Conservation (phyloP, 108 stramenopile genomes). For the Skeletonema grethae region DNA sequence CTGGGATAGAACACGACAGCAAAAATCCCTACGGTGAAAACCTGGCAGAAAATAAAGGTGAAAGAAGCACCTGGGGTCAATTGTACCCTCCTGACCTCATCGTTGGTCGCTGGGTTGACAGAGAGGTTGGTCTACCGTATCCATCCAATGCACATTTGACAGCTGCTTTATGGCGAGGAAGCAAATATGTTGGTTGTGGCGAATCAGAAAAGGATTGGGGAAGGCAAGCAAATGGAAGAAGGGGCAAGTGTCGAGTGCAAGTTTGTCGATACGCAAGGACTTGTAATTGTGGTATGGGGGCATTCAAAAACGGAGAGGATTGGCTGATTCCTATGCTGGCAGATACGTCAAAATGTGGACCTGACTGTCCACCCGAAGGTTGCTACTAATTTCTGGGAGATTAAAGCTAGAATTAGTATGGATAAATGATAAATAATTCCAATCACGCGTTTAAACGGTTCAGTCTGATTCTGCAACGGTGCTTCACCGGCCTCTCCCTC, state of each 20-base stretch:
- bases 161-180: slow-evolving; percentile 20
- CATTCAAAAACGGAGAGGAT: neutral
- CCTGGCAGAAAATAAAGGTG: slow-evolving; percentile 13
- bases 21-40: slow-evolving; percentile 7
- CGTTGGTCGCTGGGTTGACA: slow-evolving; percentile 10
- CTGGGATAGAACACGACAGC: neutral
- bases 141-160: slow-evolving; percentile 14
- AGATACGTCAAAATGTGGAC: slow-evolving; percentile 1
- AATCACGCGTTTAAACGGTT: too few species aligned
- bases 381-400: slow-evolving; percentile 3
- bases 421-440: too few species aligned
- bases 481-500: too few species aligned
- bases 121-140: neutral
- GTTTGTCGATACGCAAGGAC: slow-evolving; percentile 5
- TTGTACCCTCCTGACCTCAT: slow-evolving; percentile 6
- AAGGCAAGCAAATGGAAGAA: neutral
- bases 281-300: neutral
- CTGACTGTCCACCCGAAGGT: neutral
- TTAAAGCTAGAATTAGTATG: too few species aligned
- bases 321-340: slow-evolving; percentile 4
- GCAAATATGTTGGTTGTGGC: slow-evolving; percentile 26
- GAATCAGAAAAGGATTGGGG: slow-evolving; percentile 12
- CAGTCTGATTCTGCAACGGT: too few species aligned
- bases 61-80: slow-evolving; percentile 1
- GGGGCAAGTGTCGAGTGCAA: neutral